A percentile compares a stretch with the other conserved stretches of the same genome.
phyloP scores from a whole-genome alignment of 2,329 filamentous ascomycete species.

The Polychaeton citri region DNA sequence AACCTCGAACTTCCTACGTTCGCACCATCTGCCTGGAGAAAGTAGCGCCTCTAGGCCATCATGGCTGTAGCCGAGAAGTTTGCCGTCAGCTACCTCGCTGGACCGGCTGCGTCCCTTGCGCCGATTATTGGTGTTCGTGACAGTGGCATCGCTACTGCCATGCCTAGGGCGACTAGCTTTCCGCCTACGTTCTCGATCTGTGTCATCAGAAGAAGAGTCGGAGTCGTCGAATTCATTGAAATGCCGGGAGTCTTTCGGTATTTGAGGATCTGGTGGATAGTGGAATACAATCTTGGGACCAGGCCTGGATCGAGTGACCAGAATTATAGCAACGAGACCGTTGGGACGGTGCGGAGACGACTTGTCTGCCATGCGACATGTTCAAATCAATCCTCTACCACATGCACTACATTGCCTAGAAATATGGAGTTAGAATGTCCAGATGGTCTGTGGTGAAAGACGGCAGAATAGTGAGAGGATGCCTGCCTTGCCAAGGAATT shows the following conservation, averaged over 20 bases:
- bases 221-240: slow-evolving; percentile 1
- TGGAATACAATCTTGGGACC: slow-evolving; percentile 78
- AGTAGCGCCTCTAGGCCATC: slow-evolving; percentile 68
- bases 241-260: not conserved
- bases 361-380: not conserved
- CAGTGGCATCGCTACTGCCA: not conserved
- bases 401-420: too few species aligned
- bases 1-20: slow-evolving; percentile 78
- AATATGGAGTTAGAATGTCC: too few species aligned
- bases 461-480: too few species aligned
- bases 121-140: not conserved
- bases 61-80: slow-evolving; percentile 7
- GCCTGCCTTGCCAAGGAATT: not conserved
- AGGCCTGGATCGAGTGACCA: slow-evolving; percentile 63
- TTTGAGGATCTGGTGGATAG: slow-evolving; percentile 43
- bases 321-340: slow-evolving; percentile 51
- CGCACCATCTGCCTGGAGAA: slow-evolving; percentile 49
- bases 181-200: not conserved
- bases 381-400: too few species aligned
- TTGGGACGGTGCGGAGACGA: not conserved
- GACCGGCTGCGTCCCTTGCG: not conserved
- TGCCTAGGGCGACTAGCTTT: not conserved
- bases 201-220: slow-evolving; percentile 1
- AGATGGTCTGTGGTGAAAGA: too few species aligned
- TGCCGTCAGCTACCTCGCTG: not conserved